Conservation (phyloP, 257 asterid genomes). For the Coffea eugenioides region DNA sequence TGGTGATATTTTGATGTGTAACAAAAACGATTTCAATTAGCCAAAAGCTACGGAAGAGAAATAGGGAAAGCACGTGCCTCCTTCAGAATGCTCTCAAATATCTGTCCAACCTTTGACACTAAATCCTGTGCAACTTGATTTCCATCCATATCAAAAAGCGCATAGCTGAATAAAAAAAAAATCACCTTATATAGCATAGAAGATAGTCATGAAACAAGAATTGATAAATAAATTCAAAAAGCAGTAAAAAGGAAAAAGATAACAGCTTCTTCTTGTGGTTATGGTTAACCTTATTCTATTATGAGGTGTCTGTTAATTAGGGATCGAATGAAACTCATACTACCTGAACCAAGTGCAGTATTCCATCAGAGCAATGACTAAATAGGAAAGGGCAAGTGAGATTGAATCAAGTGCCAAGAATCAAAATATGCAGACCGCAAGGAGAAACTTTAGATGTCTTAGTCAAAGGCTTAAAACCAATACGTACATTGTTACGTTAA, state of each 20-base stretch:
- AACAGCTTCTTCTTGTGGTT: neutral
- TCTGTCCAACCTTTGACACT: constrained; percentile 80
- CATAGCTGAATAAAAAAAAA: constrained; percentile 54
- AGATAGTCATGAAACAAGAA: neutral
- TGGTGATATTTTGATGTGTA: neutral
- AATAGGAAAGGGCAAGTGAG: neutral
- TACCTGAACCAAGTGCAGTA: neutral
- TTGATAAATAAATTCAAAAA: neutral
- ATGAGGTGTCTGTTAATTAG: neutral
- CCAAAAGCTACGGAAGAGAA: neutral
- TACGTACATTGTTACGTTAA: neutral
- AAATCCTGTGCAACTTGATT: constrained; percentile 89
- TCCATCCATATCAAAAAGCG: constrained; percentile 88
- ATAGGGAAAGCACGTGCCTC: constrained; percentile 46
- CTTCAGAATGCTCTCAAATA: constrained; percentile 80
- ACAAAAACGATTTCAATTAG: neutral
- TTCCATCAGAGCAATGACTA: neutral
- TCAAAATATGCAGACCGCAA: neutral
- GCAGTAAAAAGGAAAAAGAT: no score
- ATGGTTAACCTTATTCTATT: no score
- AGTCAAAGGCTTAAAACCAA: neutral
- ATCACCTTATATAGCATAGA: neutral
- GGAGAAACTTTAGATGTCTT: neutral
- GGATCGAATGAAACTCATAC: no score
- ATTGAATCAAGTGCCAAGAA: no score